Base-by-base conservation (phyloP, 192 early-diverging fungal genomes). In the Coemansia sp. region DNA sequence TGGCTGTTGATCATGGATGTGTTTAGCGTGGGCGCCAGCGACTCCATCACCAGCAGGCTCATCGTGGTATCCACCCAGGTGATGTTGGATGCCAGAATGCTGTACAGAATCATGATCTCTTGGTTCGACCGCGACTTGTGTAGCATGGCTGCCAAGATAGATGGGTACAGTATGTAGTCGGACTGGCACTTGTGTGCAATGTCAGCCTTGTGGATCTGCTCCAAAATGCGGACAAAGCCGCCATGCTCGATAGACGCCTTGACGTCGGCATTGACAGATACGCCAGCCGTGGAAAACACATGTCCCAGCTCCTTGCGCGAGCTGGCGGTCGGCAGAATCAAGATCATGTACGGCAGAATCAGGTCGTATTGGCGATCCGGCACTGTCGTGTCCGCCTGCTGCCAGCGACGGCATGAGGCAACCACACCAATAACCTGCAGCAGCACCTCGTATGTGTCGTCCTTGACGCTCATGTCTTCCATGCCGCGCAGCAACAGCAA, bases 401-500 rank as follows among this genome's bases (percentile, higher is more conserved):
- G 76, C 70, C 70, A 72, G 58, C 61, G 57, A 54, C 72, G 78
- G 38, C 82, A 83, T 57, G 71, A 83, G 53, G 84, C 83, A 15
- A 86, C 82, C 48, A 91, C 83, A 51, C 87, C 87, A 5, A 97
- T 76, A 23, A 94, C 80, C n/a, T 82, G 78, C 37, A 79, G 79
- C 44, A 97, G 63, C 3, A 87, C 82, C 28, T 85, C 79, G 35
- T 83, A 84, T 0, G 91, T 88, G 19, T 82, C 81, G 7, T 84
- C 85, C 59, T 89, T 91, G 39, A 91, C 90, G 16, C 72, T 72
- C 35, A 84, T 82, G 48, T 91, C 82, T 63, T 86, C 86, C 53
- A 97, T 58, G 19, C 94, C 95, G 60, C 89, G 91, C 55, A 96
- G 59, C 36, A 97, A 78, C 19, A 85, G 85, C 40, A 85, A 80